A percentile compares a stretch with the other conserved stretches of the same genome.
Conservation (phyloP, 2,329 filamentous ascomycete genomes). For the Colletotrichum navitas region DNA sequence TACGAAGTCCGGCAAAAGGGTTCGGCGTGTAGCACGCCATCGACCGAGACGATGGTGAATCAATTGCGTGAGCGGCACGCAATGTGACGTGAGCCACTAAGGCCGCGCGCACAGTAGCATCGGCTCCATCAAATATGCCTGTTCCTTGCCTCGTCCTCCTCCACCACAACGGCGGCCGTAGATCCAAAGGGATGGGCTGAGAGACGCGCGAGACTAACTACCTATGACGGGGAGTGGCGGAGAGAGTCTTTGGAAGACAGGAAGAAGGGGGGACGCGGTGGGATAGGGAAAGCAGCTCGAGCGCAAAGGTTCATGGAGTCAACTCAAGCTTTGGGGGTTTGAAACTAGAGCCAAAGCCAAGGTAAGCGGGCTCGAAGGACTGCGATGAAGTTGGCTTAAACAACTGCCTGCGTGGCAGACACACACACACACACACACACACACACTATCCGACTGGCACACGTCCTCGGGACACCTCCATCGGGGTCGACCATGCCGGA, state of each 20-base stretch:
- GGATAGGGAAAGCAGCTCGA: no score
- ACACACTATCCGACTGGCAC: not conserved
- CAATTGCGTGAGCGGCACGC: conserved; percentile 37
- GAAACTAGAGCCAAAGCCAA: not conserved
- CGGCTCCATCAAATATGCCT: conserved; percentile 9
- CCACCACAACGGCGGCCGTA: not conserved
- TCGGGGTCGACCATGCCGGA: not conserved
- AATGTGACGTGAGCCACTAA: conserved; percentile 29
- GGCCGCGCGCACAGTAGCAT: conserved; percentile 15
- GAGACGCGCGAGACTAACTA: no score
- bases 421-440: no score
- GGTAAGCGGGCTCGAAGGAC: not conserved
- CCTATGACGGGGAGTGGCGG: not conserved
- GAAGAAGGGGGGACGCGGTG: not conserved
- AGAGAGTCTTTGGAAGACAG: not conserved
- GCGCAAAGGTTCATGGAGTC: not conserved
- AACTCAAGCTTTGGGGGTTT: not conserved
- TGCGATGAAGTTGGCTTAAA: not conserved
- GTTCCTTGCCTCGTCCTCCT: not conserved
- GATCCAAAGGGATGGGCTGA: not conserved
- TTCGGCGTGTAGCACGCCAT: conserved; percentile 32
- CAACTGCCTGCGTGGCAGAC: not conserved
- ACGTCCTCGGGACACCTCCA: conserved; percentile 1
- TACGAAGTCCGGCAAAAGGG: not conserved
- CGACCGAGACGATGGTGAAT: conserved; percentile 33